Evolutionary conservation across 257 asterid species (phyloP).

Genomic region (Haberlea rhodopensis): DNA sequence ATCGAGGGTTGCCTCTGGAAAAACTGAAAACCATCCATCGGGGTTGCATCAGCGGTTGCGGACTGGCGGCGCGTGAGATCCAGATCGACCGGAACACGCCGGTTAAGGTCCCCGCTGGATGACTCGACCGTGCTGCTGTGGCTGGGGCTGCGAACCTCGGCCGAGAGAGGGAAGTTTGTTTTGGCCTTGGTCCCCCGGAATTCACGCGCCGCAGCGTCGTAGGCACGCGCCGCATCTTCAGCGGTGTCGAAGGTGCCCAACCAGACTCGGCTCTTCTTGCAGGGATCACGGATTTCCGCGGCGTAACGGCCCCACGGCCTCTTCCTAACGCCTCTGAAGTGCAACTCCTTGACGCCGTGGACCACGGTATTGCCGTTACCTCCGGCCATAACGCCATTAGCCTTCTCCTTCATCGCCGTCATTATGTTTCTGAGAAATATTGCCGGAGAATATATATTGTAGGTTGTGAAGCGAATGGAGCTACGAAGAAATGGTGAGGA

Average conservation of each 20-base stretch:
- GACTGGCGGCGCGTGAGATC: constrained; percentile 90
- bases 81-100: constrained; percentile 53
- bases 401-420: constrained; percentile 64
- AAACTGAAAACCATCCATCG: constrained; percentile 29
- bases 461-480: too few species aligned
- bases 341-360: constrained; percentile 56
- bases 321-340: constrained; percentile 82
- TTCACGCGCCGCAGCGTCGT: constrained; percentile 73
- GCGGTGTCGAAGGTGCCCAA: constrained; percentile 91
- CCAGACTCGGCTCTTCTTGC: constrained; percentile 88
- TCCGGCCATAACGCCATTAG: constrained; percentile 20
- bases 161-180: constrained; percentile 60
- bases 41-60: not conserved
- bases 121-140: constrained; percentile 88
- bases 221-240: constrained; percentile 91
- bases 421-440: not conserved
- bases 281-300: constrained; percentile 93
- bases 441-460: too few species aligned
- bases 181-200: constrained; percentile 90
- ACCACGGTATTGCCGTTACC: constrained; percentile 3
- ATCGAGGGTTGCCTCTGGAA: constrained; percentile 47
- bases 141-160: constrained; percentile 52
- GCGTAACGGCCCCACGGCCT: constrained; percentile 99
- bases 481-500: too few species aligned
- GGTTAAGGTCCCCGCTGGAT: constrained; percentile 41